Evolutionary conservation across 2,329 filamentous ascomycete genomes (phyloP).

Genomic region (Fusarium caatingaense): DNA sequence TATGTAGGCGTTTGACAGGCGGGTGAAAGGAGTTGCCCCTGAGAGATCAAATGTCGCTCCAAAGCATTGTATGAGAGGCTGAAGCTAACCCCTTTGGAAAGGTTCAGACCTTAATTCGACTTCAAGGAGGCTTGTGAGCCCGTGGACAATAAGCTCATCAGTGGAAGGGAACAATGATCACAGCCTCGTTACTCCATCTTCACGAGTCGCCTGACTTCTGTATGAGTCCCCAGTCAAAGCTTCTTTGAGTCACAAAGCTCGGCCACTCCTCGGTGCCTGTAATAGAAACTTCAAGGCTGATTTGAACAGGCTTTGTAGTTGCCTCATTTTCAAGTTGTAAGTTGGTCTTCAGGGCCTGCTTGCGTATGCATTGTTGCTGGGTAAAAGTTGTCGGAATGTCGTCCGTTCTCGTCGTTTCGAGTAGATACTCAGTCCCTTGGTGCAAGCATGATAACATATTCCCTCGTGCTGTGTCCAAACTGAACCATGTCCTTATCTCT

Average conservation of each 20-base stretch:
- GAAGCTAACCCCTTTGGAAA: background rate
- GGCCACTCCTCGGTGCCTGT: constrained; percentile 1
- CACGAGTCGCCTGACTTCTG: background rate
- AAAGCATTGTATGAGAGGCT: too few relatives aligned
- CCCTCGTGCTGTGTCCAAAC: constrained; percentile 88
- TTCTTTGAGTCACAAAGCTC: constrained; percentile 18
- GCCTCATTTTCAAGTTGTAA: background rate
- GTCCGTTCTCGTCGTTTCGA: background rate
- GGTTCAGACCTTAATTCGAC: background rate
- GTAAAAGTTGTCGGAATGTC: background rate
- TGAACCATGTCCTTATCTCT: constrained; percentile 88
- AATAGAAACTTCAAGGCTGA: background rate
- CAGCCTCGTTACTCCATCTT: background rate
- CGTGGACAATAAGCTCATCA: background rate
- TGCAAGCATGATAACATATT: constrained; percentile 94
- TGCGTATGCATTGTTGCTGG: background rate
- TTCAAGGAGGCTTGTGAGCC: background rate
- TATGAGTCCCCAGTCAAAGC: background rate
- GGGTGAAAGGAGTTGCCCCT: background rate
- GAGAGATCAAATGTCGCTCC: background rate
- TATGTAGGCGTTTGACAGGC: background rate
- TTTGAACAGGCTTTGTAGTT: background rate
- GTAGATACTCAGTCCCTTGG: constrained; percentile 54
- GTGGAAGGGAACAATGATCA: background rate
- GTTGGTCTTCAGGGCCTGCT: background rate